Evolutionary conservation across 1,284 basidiomycete species (phyloP), one percentile per base, ranked within the genome.

Genomic region (Ganoderma resinaceum): DNA sequence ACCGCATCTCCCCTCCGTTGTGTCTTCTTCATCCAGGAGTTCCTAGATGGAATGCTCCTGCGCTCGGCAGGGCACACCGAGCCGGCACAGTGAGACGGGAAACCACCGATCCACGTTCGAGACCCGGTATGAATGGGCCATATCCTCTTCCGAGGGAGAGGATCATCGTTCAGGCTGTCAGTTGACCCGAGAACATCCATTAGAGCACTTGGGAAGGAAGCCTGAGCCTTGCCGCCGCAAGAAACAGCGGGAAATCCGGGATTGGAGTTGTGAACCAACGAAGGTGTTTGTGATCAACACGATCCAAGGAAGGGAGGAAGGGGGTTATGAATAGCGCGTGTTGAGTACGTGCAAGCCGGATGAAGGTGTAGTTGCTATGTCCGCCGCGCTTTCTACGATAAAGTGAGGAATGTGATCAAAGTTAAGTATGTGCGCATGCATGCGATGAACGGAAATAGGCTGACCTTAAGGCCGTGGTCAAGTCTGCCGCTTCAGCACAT

Each of bases 11-110:
- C 88, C 70, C 58, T 60, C 23, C 58, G 70, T 11, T 61, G 52
- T 1, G 37, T 78, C n/a, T 57, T 64, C 6, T 70, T 72, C 35
- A 49, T 37, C 23, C 65, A 72, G 38, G 66, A 67, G 18, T 53
- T 66, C 31, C 71, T 75, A 8, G 82, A 81, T 0, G 69, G 87
- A 35, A 80, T 71, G 3, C 76, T 87, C 61, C 78, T 88, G 62
- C 87, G 88, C 68, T 87, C 85, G 0, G 86, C 86, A 0, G 86
- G 87, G 23, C 87, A 89, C 66, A 87, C 88, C 76, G 83, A 87
- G 70, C 75, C 87, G 23, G 86, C 86, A 0, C 65, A 87, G 6
- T 88, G 86, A 78, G 85, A 88, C 63, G 77, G 74, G 16, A 73
- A 71, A 3, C 86, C 88, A 63, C 76, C 76, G 63, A 85, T 87